These are phyloP conservation scores for Podila minutissima DNA, from an alignment of 192 early-diverging fungal species.

Conservation along the genomic window DNA sequence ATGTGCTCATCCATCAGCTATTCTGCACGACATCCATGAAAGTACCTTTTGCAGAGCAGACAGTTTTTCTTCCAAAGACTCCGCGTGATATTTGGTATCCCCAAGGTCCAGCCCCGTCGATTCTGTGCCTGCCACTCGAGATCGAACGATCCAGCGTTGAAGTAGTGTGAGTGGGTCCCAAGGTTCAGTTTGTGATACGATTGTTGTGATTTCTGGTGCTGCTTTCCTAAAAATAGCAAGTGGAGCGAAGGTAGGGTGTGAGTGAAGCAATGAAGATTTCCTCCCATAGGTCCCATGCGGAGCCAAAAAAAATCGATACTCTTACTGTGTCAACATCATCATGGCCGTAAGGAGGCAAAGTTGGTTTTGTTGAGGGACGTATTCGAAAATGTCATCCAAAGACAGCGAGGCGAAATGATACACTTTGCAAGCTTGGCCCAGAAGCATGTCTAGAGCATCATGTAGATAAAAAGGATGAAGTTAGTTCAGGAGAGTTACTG, in stretches of 20 bases:
- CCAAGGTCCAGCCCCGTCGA: slow-evolving; percentile 41
- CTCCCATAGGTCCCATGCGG: not conserved
- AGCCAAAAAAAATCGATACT: not conserved
- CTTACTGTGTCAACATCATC: slow-evolving; percentile 33
- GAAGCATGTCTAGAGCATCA: slow-evolving; percentile 30
- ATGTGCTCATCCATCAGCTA: not conserved
- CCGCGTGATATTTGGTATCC: slow-evolving; percentile 22
- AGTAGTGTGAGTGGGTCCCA: slow-evolving; percentile 45
- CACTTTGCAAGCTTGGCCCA: slow-evolving; percentile 36
- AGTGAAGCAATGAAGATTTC: not conserved
- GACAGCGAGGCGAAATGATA: slow-evolving; percentile 21
- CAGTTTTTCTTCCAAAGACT: slow-evolving; percentile 19
- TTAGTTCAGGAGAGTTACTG: not conserved
- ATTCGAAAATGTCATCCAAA: slow-evolving; percentile 32
- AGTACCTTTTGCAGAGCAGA: slow-evolving; percentile 8
- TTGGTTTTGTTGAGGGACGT: slow-evolving; percentile 40
- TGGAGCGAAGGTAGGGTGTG: not conserved
- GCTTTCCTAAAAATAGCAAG: slow-evolving; percentile 16
- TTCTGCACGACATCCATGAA: no score
- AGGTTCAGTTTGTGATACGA: slow-evolving; percentile 13
- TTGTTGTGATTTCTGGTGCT: slow-evolving; percentile 5
- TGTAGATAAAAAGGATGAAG: no score
- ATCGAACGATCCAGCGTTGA: slow-evolving; percentile 40
- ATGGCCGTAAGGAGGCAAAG: slow-evolving; percentile 38
- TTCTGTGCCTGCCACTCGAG: slow-evolving; percentile 24